Conservation (phyloP, 306 rosid genomes). For the Aeschynomene evenia region DNA sequence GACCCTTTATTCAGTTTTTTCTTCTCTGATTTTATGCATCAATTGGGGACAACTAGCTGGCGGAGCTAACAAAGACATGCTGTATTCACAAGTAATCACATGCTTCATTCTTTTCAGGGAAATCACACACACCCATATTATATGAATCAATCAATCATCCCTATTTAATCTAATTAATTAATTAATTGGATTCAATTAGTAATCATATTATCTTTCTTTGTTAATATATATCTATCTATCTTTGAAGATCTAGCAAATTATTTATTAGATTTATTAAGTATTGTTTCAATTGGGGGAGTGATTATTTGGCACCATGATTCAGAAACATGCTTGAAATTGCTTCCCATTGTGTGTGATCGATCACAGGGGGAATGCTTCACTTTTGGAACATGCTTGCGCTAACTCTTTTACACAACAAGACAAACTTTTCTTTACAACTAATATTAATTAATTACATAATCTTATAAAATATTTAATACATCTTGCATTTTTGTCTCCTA, state of each 20-base stretch:
- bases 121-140: constrained; percentile 19
- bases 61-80: constrained; percentile 44
- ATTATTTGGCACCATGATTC: constrained; percentile 8
- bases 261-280: too few species aligned
- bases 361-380: neutral
- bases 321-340: constrained; percentile 9
- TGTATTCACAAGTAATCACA: constrained; percentile 48
- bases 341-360: constrained; percentile 21
- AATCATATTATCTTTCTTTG: neutral
- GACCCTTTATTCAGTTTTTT: constrained; percentile 22
- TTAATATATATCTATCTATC: neutral
- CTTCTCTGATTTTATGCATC: constrained; percentile 4
- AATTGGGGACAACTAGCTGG: constrained; percentile 49
- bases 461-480: too few species aligned
- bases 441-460: too few species aligned
- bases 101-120: constrained; percentile 26
- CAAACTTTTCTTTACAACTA: constrained; percentile 25
- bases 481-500: neutral
- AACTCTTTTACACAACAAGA: constrained; percentile 21
- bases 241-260: neutral
- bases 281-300: neutral
- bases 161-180: too few species aligned
- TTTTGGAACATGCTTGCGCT: constrained; percentile 28
- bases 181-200: neutral
- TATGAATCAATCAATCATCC: too few species aligned